phyloP scores from a whole-genome alignment of 345 rosid species.

The Eucalyptus curtisii region DNA sequence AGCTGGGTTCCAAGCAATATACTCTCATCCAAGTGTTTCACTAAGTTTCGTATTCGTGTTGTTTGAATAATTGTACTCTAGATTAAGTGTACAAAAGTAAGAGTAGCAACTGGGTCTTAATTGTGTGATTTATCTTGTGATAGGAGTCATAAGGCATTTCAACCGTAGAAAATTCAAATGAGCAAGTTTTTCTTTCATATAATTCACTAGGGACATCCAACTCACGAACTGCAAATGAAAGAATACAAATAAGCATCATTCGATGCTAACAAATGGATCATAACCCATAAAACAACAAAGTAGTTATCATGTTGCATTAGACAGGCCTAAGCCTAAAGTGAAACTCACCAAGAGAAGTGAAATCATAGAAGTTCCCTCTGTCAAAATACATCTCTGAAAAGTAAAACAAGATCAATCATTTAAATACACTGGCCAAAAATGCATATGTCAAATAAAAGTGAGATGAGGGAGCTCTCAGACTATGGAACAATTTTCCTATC shows the following conservation, averaged over 20 bases:
- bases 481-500: not conserved
- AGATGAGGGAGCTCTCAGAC: not conserved
- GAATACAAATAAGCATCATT: not conserved
- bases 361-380: conserved; percentile 92
- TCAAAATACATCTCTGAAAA: conserved; percentile 90
- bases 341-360: conserved; percentile 90
- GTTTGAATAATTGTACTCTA: no score
- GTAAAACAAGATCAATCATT: not conserved
- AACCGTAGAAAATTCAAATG: conserved; percentile 87
- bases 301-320: not conserved
- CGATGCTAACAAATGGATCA: not conserved
- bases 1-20: no score
- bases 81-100: no score
- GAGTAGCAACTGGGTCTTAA: no score
- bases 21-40: no score
- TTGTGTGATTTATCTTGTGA: no score
- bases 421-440: not conserved
- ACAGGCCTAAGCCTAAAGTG: not conserved
- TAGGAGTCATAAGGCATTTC: conserved; percentile 95
- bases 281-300: not conserved
- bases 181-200: conserved; percentile 75
- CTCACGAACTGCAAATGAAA: conserved; percentile 65
- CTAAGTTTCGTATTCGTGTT: no score
- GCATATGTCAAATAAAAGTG: not conserved
- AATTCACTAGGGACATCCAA: conserved; percentile 96